These are phyloP conservation scores for Trichoderma simmonsii DNA, from an alignment of 2,329 filamentous ascomycete species.

Conservation along the genomic window DNA sequence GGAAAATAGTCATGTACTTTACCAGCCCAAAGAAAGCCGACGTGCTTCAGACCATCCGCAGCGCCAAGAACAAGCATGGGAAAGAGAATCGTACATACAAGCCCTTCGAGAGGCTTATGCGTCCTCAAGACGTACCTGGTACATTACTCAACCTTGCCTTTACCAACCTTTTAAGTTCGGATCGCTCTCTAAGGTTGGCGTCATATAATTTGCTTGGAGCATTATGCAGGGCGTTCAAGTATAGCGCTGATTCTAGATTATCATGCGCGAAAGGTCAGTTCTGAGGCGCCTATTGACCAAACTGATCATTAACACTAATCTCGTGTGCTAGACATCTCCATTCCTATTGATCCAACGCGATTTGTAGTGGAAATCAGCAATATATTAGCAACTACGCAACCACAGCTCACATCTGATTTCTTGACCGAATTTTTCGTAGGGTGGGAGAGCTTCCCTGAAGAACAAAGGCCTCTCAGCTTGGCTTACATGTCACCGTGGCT, in stretches of 20 bases:
- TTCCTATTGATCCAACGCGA: slow-evolving; percentile 60
- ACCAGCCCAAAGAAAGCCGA: slow-evolving; percentile 63
- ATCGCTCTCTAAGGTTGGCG: slow-evolving; percentile 57
- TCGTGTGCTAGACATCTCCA: slow-evolving; percentile 50
- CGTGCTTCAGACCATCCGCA: slow-evolving; percentile 60
- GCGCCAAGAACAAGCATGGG: slow-evolving; percentile 61
- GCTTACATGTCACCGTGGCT: slow-evolving; percentile 71
- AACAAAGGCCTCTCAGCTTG: slow-evolving; percentile 64
- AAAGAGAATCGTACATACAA: slow-evolving; percentile 61
- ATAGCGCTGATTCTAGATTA: slow-evolving; percentile 58
- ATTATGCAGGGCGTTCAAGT: slow-evolving; percentile 65
- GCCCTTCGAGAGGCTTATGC: slow-evolving; percentile 61
- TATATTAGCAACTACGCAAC: slow-evolving; percentile 59
- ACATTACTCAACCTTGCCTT: slow-evolving; percentile 66
- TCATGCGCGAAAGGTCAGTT: slow-evolving; percentile 58
- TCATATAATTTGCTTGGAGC: slow-evolving; percentile 67
- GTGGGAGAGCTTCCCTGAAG: slow-evolving; percentile 66
- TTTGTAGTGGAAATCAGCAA: slow-evolving; percentile 66
- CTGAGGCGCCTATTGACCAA: neutral
- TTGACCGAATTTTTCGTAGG: slow-evolving; percentile 71
- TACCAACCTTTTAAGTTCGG: slow-evolving; percentile 62
- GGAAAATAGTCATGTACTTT: slow-evolving; percentile 70
- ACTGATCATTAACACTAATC: slow-evolving; percentile 6
- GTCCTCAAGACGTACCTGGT: slow-evolving; percentile 68
- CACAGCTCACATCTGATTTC: slow-evolving; percentile 66